These are phyloP conservation scores for Calonectria pseudoreteaudii DNA, from an alignment of 2,329 filamentous ascomycete genomes.

Conservation along the genomic window DNA sequence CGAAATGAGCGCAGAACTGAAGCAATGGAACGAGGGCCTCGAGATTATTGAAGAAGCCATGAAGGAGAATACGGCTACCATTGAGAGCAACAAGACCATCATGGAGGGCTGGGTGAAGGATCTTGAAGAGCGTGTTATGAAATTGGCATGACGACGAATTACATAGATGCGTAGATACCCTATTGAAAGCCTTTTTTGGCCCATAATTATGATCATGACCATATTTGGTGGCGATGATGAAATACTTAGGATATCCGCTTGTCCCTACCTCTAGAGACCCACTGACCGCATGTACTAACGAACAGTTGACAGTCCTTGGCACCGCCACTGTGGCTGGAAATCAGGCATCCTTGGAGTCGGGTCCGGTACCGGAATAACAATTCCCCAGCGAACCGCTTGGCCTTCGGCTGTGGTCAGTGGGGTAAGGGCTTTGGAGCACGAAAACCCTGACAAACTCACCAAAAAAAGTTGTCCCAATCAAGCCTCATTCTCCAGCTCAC, in stretches of 20 bases:
- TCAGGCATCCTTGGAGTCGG: background rate
- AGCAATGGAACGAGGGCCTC: conserved; percentile 86
- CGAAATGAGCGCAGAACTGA: conserved; percentile 86
- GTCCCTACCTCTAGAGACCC: no score
- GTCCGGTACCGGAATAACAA: background rate
- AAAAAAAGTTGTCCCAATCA: conserved; percentile 45
- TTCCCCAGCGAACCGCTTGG: conserved; percentile 13
- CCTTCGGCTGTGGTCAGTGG: conserved; percentile 38
- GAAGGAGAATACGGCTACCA: conserved; percentile 73
- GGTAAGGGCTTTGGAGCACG: conserved; percentile 46
- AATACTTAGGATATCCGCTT: background rate
- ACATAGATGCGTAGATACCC: conserved; percentile 50
- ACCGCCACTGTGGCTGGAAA: conserved; percentile 37
- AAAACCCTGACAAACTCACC: conserved; percentile 47
- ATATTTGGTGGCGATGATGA: background rate
- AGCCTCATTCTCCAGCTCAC: conserved; percentile 44
- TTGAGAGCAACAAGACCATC: conserved; percentile 84
- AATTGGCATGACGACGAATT: conserved; percentile 56
- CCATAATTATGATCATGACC: background rate
- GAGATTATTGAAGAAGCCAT: conserved; percentile 83
- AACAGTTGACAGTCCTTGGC: background rate
- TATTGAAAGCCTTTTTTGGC: conserved; percentile 33
- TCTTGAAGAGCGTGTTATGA: conserved; percentile 80
- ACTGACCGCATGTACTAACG: background rate
- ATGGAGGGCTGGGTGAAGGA: conserved; percentile 91